Base-by-base conservation (phyloP, 805 yeast species). In the Nakazawaea laoshanensis region DNA sequence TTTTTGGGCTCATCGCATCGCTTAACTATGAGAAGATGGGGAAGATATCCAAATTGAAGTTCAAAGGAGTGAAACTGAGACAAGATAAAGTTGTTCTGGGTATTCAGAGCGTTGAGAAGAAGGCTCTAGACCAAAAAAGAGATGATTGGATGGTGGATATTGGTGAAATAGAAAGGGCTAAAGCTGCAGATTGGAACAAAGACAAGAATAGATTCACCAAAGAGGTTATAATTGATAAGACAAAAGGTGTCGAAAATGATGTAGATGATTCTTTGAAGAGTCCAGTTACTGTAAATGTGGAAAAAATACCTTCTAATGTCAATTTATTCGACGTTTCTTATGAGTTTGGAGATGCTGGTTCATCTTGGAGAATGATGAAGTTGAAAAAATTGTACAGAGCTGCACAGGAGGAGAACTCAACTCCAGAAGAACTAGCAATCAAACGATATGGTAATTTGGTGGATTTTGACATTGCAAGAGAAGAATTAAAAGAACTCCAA, bases 301-400 rank as follows among this genome's bases (percentile, higher is more conserved):
- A n/a, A n/a, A n/a, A n/a, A n/a, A n/a, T n/a, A n/a, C n/a, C n/a
- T n/a, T n/a, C n/a, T n/a, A n/a, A n/a, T n/a, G n/a, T n/a, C n/a
- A n/a, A n/a, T n/a, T n/a, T n/a, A n/a, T n/a, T n/a, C 19, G 42
- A 46, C 4, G 53, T 53, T 12, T 47, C 48, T 15, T 59, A 53
- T 39, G 48, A 44, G 19, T 59, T 57, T 48, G 65, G 65, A 1
- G 65, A 59, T 40, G 24, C 47, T 14, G 65, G 63, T 2, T 50
- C 59, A 1, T 41, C 36, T n/a, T 59, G 65, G 65, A 38, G 63
- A 24, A 48, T 55, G 57, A 55, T 55, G 42, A 60, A 59, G 39
- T 43, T 59, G 14, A 32, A 44, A 5, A 49, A 48, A 16, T 31
- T 50, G 1, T 29, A 41, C 16, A 42, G 44, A 26, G 33, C 37